Conservation (phyloP, 2,329 filamentous ascomycete species). For the Trematosphaeria pertusa region DNA sequence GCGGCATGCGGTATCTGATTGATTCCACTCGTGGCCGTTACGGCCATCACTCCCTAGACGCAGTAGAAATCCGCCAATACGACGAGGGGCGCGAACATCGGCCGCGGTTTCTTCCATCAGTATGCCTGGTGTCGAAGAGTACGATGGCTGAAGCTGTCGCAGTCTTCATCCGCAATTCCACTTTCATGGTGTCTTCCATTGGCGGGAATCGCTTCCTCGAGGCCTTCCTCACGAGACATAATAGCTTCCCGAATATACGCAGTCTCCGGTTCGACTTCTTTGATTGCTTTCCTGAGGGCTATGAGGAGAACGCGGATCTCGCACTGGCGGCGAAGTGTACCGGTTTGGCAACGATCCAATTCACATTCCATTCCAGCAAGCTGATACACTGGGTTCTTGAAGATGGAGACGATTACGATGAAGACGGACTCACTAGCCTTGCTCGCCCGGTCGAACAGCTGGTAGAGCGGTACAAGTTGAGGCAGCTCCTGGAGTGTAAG, state of each 20-base stretch:
- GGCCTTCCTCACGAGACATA: background rate
- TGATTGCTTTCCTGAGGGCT: background rate
- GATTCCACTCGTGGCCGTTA: background rate
- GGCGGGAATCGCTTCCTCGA: slow-evolving; percentile 55
- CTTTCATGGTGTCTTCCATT: slow-evolving; percentile 52
- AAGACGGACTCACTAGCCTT: too few species aligned
- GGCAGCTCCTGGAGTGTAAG: background rate
- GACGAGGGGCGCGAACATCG: background rate
- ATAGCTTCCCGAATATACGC: background rate
- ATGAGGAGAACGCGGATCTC: slow-evolving; percentile 2
- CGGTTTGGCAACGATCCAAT: background rate
- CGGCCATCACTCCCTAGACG: background rate
- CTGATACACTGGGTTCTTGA: background rate
- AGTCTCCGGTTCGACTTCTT: background rate
- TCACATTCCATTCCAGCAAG: background rate
- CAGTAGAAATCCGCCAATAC: background rate
- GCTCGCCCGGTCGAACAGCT: background rate
- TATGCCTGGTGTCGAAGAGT: background rate
- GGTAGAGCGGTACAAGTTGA: background rate
- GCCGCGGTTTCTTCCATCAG: background rate
- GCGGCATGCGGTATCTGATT: background rate
- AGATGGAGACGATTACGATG: background rate
- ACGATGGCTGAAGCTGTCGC: background rate
- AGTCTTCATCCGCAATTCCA: slow-evolving; percentile 2
- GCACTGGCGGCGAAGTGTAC: slow-evolving; percentile 1